Base-by-base conservation (phyloP, 805 yeast genomes). In the Cyberlindnera maclurae region DNA sequence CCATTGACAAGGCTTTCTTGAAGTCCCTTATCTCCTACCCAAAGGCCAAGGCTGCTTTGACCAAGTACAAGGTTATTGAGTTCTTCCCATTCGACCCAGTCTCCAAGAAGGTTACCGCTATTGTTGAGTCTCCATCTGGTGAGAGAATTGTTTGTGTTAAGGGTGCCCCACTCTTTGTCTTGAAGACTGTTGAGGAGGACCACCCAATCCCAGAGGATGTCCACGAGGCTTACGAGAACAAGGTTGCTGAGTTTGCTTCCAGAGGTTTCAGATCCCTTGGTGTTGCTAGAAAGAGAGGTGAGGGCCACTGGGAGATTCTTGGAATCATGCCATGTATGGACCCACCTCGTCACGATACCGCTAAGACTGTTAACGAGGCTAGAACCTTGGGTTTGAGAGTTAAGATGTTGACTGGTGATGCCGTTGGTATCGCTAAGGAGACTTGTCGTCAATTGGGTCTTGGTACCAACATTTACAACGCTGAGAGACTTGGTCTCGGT, bases 271-370 rank as follows among this genome's bases (percentile, higher is more conserved):
- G 96, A 72, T 88, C 96, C 61, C 76, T 88, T 65, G 96, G 96
- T 82, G 96, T 88, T 73, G 96, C 96, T 52, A 85, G 96, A 79
- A 86, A 86, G 86, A 81, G 95, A 75, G 96, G 94, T 71, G 95
- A 86, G 70, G 94, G 94, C 59, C 94, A 85, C 79, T 88, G 96
- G 96, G 96, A 88, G 73, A 87, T 88, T 57, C 73, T 88, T 62
- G 96, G 96, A 67, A 89, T 88, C 67, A 87, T 88, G 96, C 96
- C 96, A 68, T 87, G 95, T 73, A 83, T 85, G 89, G 96, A 88
- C 71, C 96, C 96, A 62, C 96, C 96, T 71, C 84, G 96, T 79
- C 95, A 88, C 71, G 96, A 88, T 70, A 88, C 96, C 73, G 95
- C 94, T 59, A 79, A 79, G 62, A 88, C 96, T 64, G 93, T 88